A percentile compares a stretch with the other conserved stretches of the same genome.
phyloP scores from a whole-genome alignment of 345 rosid species.

The Draba incana region DNA sequence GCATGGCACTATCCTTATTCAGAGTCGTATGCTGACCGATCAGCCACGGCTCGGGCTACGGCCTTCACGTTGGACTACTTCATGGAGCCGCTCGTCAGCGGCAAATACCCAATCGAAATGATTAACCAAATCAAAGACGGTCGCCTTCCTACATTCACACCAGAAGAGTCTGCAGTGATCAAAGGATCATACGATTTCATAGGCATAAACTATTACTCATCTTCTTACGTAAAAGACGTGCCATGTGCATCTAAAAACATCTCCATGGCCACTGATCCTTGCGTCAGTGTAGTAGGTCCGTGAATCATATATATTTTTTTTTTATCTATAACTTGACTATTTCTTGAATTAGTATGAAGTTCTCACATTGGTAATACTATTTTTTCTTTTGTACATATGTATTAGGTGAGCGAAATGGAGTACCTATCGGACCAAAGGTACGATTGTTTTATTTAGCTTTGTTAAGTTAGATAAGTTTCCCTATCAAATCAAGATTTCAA shows the following conservation, averaged over 20 bases:
- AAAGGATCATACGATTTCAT: slow-evolving; percentile 54
- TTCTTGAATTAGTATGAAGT: too few relatives aligned
- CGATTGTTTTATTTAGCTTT: neutral
- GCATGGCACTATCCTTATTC: slow-evolving; percentile 50
- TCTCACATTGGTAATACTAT: too few relatives aligned
- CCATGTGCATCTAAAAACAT: slow-evolving; percentile 32
- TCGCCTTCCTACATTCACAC: slow-evolving; percentile 49
- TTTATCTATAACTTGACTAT: too few relatives aligned
- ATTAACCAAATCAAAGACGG: slow-evolving; percentile 41
- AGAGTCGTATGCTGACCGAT: slow-evolving; percentile 30
- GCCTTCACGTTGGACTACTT: slow-evolving; percentile 54
- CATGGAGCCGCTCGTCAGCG: slow-evolving; percentile 48
- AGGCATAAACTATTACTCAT: slow-evolving; percentile 57
- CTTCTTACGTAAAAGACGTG: slow-evolving; percentile 39
- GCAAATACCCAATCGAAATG: slow-evolving; percentile 51
- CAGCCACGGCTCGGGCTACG: slow-evolving; percentile 45
- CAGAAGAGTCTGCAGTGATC: slow-evolving; percentile 40
- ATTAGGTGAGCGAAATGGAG: slow-evolving; percentile 48
- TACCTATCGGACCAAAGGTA: slow-evolving; percentile 54
- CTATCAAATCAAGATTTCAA: too few relatives aligned
- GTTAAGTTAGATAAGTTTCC: neutral
- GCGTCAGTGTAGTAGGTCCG: slow-evolving; percentile 34
- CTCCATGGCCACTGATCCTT: slow-evolving; percentile 49
- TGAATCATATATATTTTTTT: neutral
- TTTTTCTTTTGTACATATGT: neutral